These are phyloP conservation scores for Oryza coarctata DNA, from an alignment of 176 grass and related monocot species.

Conservation along the genomic window DNA sequence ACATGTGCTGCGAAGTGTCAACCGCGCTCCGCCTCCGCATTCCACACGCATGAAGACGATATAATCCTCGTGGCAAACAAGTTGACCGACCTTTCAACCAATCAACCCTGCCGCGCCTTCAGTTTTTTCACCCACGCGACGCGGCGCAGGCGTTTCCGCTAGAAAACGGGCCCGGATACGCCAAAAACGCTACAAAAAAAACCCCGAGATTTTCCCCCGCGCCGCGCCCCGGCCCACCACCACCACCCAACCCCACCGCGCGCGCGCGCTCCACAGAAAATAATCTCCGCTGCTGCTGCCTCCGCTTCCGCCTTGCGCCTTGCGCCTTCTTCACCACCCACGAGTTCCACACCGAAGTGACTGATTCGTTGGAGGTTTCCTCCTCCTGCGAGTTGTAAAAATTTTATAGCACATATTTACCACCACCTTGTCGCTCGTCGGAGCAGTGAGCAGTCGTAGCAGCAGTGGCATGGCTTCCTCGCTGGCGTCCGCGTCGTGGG, in stretches of 20 bases:
- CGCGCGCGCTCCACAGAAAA: slow-evolving; percentile 34
- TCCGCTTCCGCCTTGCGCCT: not conserved
- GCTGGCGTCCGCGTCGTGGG: slow-evolving; percentile 37
- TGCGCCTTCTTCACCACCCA: not conserved
- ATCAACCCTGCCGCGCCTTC: not conserved
- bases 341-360: slow-evolving; percentile 10
- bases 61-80: not conserved
- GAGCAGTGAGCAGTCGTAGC: not conserved
- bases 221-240: not conserved
- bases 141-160: not conserved
- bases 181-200: not conserved
- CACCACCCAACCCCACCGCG: slow-evolving; percentile 29
- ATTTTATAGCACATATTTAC: not conserved
- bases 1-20: not conserved
- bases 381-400: not conserved
- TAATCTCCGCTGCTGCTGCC: not conserved
- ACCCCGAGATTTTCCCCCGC: not conserved
- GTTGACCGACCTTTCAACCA: not conserved
- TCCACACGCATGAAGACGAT: not conserved
- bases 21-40: not conserved
- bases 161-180: not conserved
- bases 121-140: not conserved
- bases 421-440: not conserved
- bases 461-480: slow-evolving; percentile 39
- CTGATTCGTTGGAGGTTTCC: not conserved